Conservation (phyloP, 257 asterid species). For the Cinchona pubescens region DNA sequence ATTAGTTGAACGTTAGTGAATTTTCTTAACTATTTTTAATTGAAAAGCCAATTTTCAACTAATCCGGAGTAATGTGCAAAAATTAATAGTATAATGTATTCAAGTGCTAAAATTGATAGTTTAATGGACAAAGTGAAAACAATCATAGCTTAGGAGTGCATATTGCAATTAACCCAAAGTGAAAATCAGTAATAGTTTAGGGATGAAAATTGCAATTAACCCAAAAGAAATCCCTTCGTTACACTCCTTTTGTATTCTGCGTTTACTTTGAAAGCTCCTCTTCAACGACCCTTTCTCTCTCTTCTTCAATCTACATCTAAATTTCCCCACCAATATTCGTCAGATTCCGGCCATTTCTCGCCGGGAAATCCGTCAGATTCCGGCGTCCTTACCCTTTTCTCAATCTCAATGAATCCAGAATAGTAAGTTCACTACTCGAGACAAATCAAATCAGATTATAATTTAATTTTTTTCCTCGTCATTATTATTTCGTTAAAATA, state of each 20-base stretch:
- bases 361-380: conserved; percentile 13
- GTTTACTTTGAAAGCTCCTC: conserved; percentile 5
- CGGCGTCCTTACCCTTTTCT: conserved; percentile 7
- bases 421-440: conserved; percentile 23
- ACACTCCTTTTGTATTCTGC: background rate
- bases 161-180: too few relatives aligned
- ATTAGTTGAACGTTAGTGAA: too few relatives aligned
- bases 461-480: background rate
- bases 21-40: too few relatives aligned
- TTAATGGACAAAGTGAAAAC: too few relatives aligned
- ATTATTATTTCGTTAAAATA: background rate
- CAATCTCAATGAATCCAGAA: conserved; percentile 35
- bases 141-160: too few relatives aligned
- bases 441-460: background rate
- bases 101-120: too few relatives aligned
- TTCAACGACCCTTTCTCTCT: background rate
- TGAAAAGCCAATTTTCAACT: too few relatives aligned
- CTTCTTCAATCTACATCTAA: background rate
- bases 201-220: too few relatives aligned
- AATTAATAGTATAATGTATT: too few relatives aligned
- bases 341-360: conserved; percentile 14
- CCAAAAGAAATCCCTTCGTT: background rate
- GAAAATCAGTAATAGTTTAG: too few relatives aligned
- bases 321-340: conserved; percentile 11
- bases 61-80: too few relatives aligned